A percentile compares a stretch with the other conserved stretches of the same genome.
Conservation (phyloP, 192 early-diverging fungal species). For the Backusella circina region DNA sequence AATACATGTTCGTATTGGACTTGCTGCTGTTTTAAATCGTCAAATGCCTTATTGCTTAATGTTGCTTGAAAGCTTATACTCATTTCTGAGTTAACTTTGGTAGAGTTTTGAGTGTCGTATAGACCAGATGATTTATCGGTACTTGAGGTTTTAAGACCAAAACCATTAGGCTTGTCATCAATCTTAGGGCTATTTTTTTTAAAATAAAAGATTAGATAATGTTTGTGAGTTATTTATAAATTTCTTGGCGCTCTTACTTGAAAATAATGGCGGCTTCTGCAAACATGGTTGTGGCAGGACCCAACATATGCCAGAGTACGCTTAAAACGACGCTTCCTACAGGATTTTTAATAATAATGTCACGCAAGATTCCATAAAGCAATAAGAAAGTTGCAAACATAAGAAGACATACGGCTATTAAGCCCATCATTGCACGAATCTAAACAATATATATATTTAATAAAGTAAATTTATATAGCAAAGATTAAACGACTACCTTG, state of each 20-base stretch:
- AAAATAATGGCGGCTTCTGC: conserved; percentile 24
- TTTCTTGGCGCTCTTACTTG: conserved; percentile 6
- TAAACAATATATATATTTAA: neutral
- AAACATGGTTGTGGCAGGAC: conserved; percentile 10
- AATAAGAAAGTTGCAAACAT: conserved; percentile 25
- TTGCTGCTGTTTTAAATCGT: conserved; percentile 13
- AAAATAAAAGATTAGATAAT: neutral
- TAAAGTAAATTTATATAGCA: neutral
- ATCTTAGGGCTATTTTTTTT: conserved; percentile 7
- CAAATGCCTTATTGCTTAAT: conserved; percentile 6
- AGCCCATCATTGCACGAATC: conserved; percentile 20
- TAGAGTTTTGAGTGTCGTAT: neutral
- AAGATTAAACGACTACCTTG: neutral
- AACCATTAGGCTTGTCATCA: neutral
- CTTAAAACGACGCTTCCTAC: conserved; percentile 12
- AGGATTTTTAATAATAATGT: conserved; percentile 15
- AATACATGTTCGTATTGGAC: neutral
- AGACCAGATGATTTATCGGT: neutral
- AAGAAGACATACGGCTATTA: conserved; percentile 18
- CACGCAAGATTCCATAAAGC: conserved; percentile 32
- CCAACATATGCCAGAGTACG: conserved; percentile 26
- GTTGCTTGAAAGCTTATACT: conserved; percentile 9
- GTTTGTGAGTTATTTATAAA: neutral
- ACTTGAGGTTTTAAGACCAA: conserved; percentile 16
- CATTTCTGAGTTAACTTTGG: neutral